These are phyloP conservation scores for Phaeosphaeria sp. DNA, from an alignment of 2,329 filamentous ascomycete species.

Conservation along the genomic window DNA sequence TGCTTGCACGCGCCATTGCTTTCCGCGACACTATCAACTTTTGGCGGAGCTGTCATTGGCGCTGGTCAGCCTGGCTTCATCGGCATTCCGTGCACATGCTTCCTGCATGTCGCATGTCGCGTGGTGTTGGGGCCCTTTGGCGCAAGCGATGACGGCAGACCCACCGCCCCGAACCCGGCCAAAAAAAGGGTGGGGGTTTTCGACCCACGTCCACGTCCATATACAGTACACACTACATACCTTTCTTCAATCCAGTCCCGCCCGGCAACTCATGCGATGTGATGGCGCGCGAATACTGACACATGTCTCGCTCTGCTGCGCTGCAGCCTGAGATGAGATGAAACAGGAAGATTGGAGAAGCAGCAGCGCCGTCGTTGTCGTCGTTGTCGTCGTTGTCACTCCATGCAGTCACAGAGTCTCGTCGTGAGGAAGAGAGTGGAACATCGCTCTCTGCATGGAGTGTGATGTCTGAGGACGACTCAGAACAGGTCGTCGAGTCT, in stretches of 20 bases:
- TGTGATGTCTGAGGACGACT: conserved; percentile 23
- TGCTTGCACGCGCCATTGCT: conserved; percentile 18
- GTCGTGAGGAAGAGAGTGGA: conserved; percentile 2
- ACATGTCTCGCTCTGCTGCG: conserved; percentile 35
- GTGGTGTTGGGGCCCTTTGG: conserved; percentile 17
- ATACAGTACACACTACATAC: conserved; percentile 24
- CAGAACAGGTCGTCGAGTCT: conserved; percentile 18
- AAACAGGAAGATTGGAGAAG: conserved; percentile 20
- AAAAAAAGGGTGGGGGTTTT: background rate
- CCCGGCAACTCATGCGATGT: conserved; percentile 29
- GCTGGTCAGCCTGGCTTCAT: conserved; percentile 33
- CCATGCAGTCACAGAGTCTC: conserved; percentile 6
- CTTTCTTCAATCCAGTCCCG: conserved; percentile 8
- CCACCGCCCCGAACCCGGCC: conserved; percentile 4
- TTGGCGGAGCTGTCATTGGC: conserved; percentile 31
- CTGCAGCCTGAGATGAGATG: conserved; percentile 40
- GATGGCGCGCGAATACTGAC: conserved; percentile 34
- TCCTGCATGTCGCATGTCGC: conserved; percentile 34
- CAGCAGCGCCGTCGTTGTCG: conserved; percentile 1
- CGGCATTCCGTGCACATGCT: conserved; percentile 3
- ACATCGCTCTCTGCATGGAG: conserved; percentile 11
- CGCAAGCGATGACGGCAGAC: conserved; percentile 33
- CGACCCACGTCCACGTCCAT: conserved; percentile 6
- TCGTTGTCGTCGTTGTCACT: conserved; percentile 4
- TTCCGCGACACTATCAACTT: conserved; percentile 31